A percentile compares a stretch with the other conserved stretches of the same genome.
Conservation (phyloP, 2,329 filamentous ascomycete species). For the Fusarium sp. region DNA sequence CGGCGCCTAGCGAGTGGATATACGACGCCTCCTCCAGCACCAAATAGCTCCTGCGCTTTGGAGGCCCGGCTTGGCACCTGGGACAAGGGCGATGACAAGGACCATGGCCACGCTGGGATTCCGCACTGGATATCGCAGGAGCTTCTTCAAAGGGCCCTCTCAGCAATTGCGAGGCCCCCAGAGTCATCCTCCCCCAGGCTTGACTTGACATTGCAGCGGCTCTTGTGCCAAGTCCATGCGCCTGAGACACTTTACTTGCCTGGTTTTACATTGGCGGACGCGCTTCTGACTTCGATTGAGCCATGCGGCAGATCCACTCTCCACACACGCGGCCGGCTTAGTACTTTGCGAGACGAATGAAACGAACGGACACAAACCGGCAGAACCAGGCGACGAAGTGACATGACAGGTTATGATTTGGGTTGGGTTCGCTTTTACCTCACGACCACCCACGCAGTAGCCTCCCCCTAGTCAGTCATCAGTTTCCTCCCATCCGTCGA, state of each 20-base stretch:
- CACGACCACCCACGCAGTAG: not conserved
- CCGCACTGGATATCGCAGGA: not conserved
- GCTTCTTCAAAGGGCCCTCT: not conserved
- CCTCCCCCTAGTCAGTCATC: constrained; percentile 22
- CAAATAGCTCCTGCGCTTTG: constrained; percentile 17
- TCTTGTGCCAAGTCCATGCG: constrained; percentile 3
- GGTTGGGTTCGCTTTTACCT: constrained; percentile 20
- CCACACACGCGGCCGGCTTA: constrained; percentile 11
- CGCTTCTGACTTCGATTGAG: not conserved
- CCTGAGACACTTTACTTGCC: constrained; percentile 1
- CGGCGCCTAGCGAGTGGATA: constrained; percentile 30
- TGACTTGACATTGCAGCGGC: not conserved
- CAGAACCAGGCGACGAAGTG: constrained; percentile 14
- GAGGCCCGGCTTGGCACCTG: constrained; percentile 16
- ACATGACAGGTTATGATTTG: constrained; percentile 26
- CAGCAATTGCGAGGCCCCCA: not conserved
- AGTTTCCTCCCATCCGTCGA: not conserved
- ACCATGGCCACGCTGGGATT: constrained; percentile 15
- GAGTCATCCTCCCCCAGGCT: not conserved
- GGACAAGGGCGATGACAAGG: constrained; percentile 21
- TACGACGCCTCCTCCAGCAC: constrained; percentile 18
- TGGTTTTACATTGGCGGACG: not conserved
- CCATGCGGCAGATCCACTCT: constrained; percentile 2
- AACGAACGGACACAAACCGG: constrained; percentile 6
- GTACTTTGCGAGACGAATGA: constrained; percentile 15